Evolutionary conservation across 257 asterid species (phyloP), one percentile per base, ranked within the genome.

Genomic region (Nicotiana undulata): DNA sequence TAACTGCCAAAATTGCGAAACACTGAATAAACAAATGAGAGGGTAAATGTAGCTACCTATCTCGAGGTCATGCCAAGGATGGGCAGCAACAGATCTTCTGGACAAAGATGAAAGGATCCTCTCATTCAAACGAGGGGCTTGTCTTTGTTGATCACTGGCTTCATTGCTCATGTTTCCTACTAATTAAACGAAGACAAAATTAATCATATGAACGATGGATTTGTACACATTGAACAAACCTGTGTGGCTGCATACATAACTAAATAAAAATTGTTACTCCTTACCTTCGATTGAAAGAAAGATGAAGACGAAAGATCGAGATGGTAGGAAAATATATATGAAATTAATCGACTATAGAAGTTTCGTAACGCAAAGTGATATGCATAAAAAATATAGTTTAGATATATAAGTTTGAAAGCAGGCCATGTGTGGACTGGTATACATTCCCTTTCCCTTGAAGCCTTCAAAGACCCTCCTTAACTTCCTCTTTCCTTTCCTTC

Each of bases 51-150:
- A 37, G 44, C 44, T 37, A 88, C 93, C 93, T 18, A 90, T 88
- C 70, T 90, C 92, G 63, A 90, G 93, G 51, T 90, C 93, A 76
- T 90, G 93, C 90, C 93, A 90, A 9, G 93, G 88, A 82, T 88
- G 93, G 72, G 93, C 93, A 81, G 93, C 93, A 72, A 88, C 88
- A 1, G 93, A 83, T 86, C 88, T 87, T 81, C 91, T 87, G 0
- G 93, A 88, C 81, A 88, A 12, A 55, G 92, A 85, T 16, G 91
- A 90, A 44, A 90, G 93, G 68, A 90, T 90, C 85, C 93, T 88
- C 84, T 90, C 93, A 40, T 90, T 90, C n/a, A 90, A 70, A 4
- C 53, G 75, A 29, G 88, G 89, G 58, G 10, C 32, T n/a, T 10
- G 3, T 68, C 77, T 68, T 58, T 58, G 64, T 58, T 58, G 29